Base-by-base conservation (phyloP, 73 alveolate genomes). In the Durusdinium trenchii region DNA sequence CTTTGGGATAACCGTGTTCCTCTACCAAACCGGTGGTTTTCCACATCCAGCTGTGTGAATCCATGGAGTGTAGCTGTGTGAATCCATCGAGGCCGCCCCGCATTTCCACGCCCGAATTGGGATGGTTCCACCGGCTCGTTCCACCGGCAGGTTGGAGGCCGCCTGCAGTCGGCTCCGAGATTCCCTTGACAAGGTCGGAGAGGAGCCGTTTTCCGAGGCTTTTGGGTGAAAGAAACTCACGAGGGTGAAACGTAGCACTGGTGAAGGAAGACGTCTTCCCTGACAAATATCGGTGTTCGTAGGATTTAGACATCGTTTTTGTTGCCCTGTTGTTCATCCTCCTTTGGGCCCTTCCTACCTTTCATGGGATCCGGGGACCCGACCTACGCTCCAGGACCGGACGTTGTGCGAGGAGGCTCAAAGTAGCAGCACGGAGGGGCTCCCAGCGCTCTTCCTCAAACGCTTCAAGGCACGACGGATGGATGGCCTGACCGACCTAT, bases 391-490 rank as follows among this genome's bases (percentile, higher is more conserved):
- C 61, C 26, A 30, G 20, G 43, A 30, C 23, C 46, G 32, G 23
- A 23, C 45, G 23, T 54, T 12, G 71, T 87, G 98, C 26, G 87
- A 73, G 18, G 98, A 91, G 35, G 98, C 98, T 30, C 98, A 91
- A 52, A 47, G 89, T 40, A 91, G 98, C 60, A 42, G 69, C 36
- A 71, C 87, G n/a, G 98, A 91, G 78, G 98, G 98, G 48, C 81
- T 91, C 46, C 98, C 98, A 23, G 86, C 98, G 78, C 89, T 91
- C 20, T 91, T 91, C 76, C 98, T 91, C 46, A 91, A 91, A 50
- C 98, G 98, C 36, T 91, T 91, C 89, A 91, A 91, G 98, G 97
- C 40, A n/a, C 12, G 75, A 38, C 45, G 69, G 69, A 57, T 16
- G 69, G 23, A 23, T 23, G 32, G 69, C 69, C n/a, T n/a, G n/a